Conservation (phyloP, 202 grass and related monocot genomes). For the Panicum virgatum region DNA sequence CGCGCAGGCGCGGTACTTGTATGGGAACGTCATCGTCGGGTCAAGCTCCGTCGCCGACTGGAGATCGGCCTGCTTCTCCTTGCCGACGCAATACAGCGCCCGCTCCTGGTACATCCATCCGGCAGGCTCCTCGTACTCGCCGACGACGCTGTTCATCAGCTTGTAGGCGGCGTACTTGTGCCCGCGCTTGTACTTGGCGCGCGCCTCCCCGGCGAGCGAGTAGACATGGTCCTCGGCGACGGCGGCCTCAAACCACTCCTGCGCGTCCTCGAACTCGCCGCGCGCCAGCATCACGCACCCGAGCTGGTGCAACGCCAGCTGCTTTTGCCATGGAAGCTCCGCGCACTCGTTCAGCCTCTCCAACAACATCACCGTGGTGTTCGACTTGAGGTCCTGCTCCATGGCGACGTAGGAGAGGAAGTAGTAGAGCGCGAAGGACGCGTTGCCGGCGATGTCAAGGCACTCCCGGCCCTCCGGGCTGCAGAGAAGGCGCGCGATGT, state of each 20-base stretch:
- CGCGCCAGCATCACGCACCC: slow-evolving; percentile 92
- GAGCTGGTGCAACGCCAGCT: slow-evolving; percentile 76
- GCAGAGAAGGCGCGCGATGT: slow-evolving; percentile 70
- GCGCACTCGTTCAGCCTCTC: slow-evolving; percentile 77
- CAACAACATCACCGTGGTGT: slow-evolving; percentile 82
- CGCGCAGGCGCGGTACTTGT: slow-evolving; percentile 73
- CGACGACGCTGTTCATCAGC: slow-evolving; percentile 66
- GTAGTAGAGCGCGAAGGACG: slow-evolving; percentile 86
- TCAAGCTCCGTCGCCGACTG: slow-evolving; percentile 67
- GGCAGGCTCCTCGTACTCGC: slow-evolving; percentile 54
- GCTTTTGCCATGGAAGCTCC: slow-evolving; percentile 68
- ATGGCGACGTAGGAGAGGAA: slow-evolving; percentile 85
- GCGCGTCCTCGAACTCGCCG: slow-evolving; percentile 85
- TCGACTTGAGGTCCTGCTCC: slow-evolving; percentile 85
- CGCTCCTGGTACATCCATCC: slow-evolving; percentile 97
- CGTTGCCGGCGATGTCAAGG: slow-evolving; percentile 65
- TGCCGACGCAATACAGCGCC: slow-evolving; percentile 72
- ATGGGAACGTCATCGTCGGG: slow-evolving; percentile 75
- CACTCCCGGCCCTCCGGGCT: slow-evolving; percentile 70
- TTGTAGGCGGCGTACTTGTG: slow-evolving; percentile 97
- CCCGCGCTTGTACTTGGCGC: slow-evolving; percentile 85
- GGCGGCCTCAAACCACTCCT: slow-evolving; percentile 81
- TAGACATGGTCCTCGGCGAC: slow-evolving; percentile 78
- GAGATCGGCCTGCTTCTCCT: slow-evolving; percentile 82
- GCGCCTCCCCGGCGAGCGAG: slow-evolving; percentile 70